Evolutionary conservation across 768 basidiomycete genomes (phyloP).

Genomic region (Dendrothele bispora): DNA sequence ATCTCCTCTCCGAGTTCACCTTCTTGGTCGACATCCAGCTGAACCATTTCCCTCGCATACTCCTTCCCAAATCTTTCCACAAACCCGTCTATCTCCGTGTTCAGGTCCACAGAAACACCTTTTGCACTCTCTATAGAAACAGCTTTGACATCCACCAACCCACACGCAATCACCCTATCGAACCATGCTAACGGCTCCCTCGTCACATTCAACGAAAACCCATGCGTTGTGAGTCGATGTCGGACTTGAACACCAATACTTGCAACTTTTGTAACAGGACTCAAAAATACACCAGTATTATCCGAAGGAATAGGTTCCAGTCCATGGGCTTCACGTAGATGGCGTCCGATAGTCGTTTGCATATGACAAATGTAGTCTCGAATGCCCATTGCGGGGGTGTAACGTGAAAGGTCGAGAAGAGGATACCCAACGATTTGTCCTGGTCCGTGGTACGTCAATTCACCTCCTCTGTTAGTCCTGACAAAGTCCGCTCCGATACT

Average conservation of each 20-base stretch:
- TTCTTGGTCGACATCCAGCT: conserved; percentile 39
- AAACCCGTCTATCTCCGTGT: conserved; percentile 52
- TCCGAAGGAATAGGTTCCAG: conserved; percentile 60
- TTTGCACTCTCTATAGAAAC: conserved; percentile 58
- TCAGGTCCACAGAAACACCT: conserved; percentile 39
- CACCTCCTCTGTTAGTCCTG: conserved; percentile 80
- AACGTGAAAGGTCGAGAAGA: conserved; percentile 83
- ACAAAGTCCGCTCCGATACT: conserved; percentile 87
- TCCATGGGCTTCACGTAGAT: conserved; percentile 62
- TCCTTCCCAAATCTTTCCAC: conserved; percentile 44
- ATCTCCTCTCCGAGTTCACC: conserved; percentile 52
- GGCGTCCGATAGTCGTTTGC: conserved; percentile 66
- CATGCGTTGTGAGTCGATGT: conserved; percentile 92
- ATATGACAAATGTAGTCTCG: conserved; percentile 85
- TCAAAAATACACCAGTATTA: conserved; percentile 89
- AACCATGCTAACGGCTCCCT: conserved; percentile 85
- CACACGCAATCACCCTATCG: conserved; percentile 86
- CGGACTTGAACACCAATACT: conserved; percentile 97
- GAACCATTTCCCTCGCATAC: conserved; percentile 49
- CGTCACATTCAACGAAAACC: conserved; percentile 91
- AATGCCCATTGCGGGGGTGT: conserved; percentile 67
- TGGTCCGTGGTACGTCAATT: conserved; percentile 96
- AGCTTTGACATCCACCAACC: conserved; percentile 79
- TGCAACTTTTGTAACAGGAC: conserved; percentile 79
- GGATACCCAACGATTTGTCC: conserved; percentile 98